Conservation (phyloP, 768 basidiomycete genomes). For the Tricholomella constricta region DNA sequence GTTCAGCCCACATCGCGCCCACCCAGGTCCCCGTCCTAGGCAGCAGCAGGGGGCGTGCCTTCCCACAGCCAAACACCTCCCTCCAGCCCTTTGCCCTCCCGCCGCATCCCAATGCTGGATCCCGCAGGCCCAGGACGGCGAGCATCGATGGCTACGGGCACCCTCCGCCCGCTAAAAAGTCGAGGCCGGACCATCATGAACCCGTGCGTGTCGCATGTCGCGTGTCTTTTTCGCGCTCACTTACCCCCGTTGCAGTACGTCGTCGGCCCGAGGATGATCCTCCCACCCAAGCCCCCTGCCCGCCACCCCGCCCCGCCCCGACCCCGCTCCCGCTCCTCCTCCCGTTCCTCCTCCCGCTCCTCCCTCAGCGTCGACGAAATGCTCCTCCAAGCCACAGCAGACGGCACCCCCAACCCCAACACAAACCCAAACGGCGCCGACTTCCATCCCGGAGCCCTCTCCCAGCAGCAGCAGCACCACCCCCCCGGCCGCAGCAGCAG, state of each 20-base stretch:
- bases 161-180: slow-evolving; percentile 53
- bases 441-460: no score
- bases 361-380: slow-evolving; percentile 48
- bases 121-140: slow-evolving; percentile 31
- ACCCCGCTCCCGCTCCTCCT: slow-evolving; percentile 26
- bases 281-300: slow-evolving; percentile 5
- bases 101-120: slow-evolving; percentile 34
- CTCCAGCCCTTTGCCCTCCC: slow-evolving; percentile 39
- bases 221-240: slow-evolving; percentile 2
- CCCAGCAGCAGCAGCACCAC: no score
- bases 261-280: neutral
- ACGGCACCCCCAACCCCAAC: slow-evolving; percentile 18
- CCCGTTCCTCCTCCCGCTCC: slow-evolving; percentile 37
- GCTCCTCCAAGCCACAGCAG: slow-evolving; percentile 40
- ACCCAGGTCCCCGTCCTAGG: no score
- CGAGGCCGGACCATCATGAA: slow-evolving; percentile 33
- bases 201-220: neutral
- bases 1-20: no score
- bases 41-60: slow-evolving; percentile 21
- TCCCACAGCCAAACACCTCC: neutral
- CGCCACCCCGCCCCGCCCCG: slow-evolving; percentile 13
- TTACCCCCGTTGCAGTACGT: neutral
- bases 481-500: no score
- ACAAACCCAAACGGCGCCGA: neutral
- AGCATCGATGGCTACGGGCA: slow-evolving; percentile 38